Evolutionary conservation across 345 rosid genomes (phyloP), one percentile per base, ranked within the genome.

Genomic region (Pistacia integerrima): DNA sequence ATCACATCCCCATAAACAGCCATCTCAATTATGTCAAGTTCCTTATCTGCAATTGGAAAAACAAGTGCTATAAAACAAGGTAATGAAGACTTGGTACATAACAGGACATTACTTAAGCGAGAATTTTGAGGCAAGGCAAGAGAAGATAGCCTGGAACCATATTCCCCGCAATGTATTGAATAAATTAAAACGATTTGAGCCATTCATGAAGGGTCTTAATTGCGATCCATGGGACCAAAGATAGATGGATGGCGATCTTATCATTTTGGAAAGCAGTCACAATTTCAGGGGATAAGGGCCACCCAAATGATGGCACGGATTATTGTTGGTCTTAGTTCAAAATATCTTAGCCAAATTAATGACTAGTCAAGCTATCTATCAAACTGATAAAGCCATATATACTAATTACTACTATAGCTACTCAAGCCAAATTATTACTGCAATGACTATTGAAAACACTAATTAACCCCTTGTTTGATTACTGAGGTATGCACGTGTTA

Each of bases 11-110:
- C 99, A 70, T 92, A 95, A 80, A 93, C 98, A 49, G 98, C 99
- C 99, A 92, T 93, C 88, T 95, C 98, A 4, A 92, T 90, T 67
- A 93, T 78, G 87, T 93, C 99, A 8, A 95, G 94, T 88, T 95
- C 99, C 87, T 84, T 92, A 61, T 95, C 98, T 92, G 84, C 75
- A 88, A 46, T 67, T 61, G 20, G n/a, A 18, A 77, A 71, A 38
- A 14, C 4, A 73, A 61, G 16, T 14, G 12, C 22, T 46, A 49
- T 11, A 60, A 25, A 22, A 13, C 67, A 44, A 33, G 28, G 13
- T 52, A 12, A 54, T 18, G 2, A 33, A 30, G 18, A 35, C 46
- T 1, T 14, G 1, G 16, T 8, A 30, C 22, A 30, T 30, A 16
- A 28, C 12, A 33, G 20, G 52, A 70, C 12, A 71, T 36, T 11